phyloP scores from a whole-genome alignment of 805 yeast genomes.

The Kurtzmaniella fragi region DNA sequence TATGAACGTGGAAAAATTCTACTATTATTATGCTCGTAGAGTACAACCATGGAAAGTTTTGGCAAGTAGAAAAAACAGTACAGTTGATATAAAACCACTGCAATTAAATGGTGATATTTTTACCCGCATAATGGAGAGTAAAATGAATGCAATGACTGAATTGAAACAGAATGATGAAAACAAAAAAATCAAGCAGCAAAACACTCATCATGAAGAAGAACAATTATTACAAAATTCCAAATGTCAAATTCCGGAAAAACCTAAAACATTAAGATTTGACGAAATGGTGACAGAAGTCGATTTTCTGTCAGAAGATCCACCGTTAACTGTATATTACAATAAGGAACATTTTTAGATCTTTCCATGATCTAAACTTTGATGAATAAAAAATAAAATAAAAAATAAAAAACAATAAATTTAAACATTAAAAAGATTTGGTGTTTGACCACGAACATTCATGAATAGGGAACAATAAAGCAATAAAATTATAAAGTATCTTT shows the following conservation, averaged over 20 bases:
- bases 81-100: background rate
- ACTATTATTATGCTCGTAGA: conserved; percentile 4
- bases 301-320: background rate
- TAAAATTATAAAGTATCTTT: too few species aligned
- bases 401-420: too few species aligned
- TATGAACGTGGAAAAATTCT: conserved; percentile 18
- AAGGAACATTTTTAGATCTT: background rate
- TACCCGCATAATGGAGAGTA: background rate
- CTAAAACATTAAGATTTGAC: conserved; percentile 2
- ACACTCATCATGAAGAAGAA: background rate
- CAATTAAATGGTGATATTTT: background rate
- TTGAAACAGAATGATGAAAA: background rate
- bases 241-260: background rate
- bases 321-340: background rate
- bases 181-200: background rate
- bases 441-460: too few species aligned
- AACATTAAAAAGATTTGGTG: too few species aligned
- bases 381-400: too few species aligned
- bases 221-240: background rate
- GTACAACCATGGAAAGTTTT: background rate
- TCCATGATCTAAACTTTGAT: too few species aligned
- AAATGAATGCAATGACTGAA: conserved; percentile 1
- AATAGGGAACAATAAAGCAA: too few species aligned
- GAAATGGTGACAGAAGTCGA: background rate
- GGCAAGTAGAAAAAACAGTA: background rate